Evolutionary conservation across 1,284 basidiomycete genomes (phyloP), one percentile per base, ranked within the genome.

Genomic region (Ceratorhiza oryzae-sativae): DNA sequence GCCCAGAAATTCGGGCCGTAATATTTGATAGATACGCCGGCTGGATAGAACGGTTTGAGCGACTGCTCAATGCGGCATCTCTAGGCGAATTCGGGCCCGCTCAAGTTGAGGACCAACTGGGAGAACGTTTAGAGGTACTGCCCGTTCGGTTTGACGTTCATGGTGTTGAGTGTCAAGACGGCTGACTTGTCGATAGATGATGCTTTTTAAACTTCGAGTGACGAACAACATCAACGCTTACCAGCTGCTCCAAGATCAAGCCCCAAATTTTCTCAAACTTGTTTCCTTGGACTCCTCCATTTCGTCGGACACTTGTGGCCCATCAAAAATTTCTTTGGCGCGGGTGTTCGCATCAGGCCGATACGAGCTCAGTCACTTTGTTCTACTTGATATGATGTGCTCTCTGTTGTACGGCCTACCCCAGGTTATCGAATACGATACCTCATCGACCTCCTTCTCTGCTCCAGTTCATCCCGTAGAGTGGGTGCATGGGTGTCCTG

Each of bases 401-500:
- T 18, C 65, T 2, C 45, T 68, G 65, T 32, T 51, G 30, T 68
- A 68, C 36, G 63, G 27, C 15, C 48, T 65, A 2, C 60, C 60
- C 18, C 60, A 46, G 15, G 34, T 42, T 12, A 27, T 46, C 9
- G 65, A 68, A 9, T 68, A 68, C 27, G 65, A 68, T 41, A 68
- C 65, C 1, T 55, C 65, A 2, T 13, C 23, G 9, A 36, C 53
- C 18, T 23, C 25, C 1, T 6, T 56, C 20, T 9, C 18, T 10
- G 23, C 25, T 2, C 25, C 51, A 6, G 9, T 39, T 30, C 53
- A 56, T 39, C 65, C 65, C 25, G 27, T 46, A 36, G 65, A 68
- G 20, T 68, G 65, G 65, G 25, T 68, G 18, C 65, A 68, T 39
- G 49, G 51, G 3, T 68, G 65, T 23, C 51, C 65, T 4, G 49